phyloP scores from a whole-genome alignment of 495 filamentous ascomycete genomes.

The Apodospora peruviana region DNA sequence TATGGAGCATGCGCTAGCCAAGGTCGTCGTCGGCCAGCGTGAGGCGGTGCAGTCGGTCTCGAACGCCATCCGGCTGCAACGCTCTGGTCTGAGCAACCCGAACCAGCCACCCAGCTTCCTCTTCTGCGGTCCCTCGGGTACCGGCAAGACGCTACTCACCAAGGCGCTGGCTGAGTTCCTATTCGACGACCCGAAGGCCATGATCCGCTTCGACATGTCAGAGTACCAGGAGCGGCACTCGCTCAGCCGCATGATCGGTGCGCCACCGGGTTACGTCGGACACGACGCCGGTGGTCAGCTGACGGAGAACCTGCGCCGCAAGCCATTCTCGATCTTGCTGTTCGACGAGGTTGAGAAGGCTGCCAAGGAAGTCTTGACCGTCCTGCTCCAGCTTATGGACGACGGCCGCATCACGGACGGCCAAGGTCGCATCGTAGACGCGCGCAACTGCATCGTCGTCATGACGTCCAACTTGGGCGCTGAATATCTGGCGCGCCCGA shows the following conservation, averaged over 20 bases:
- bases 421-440: conserved; percentile 90
- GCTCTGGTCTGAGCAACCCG: conserved; percentile 88
- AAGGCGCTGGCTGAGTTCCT: conserved; percentile 97
- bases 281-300: conserved; percentile 95
- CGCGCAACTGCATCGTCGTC: conserved; percentile 96
- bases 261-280: conserved; percentile 93
- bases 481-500: conserved; percentile 79
- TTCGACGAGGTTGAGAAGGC: conserved; percentile 99
- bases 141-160: conserved; percentile 93
- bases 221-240: conserved; percentile 98
- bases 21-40: conserved; percentile 85
- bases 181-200: conserved; percentile 93
- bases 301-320: conserved; percentile 85
- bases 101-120: conserved; percentile 96
- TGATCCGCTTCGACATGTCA: conserved; percentile 99
- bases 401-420: conserved; percentile 98
- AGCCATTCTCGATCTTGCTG: conserved; percentile 94
- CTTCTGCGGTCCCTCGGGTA: conserved; percentile 97
- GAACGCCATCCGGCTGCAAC: conserved; percentile 90
- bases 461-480: conserved; percentile 98
- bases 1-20: conserved; percentile 82
- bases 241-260: conserved; percentile 94
- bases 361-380: conserved; percentile 94
- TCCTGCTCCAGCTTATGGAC: conserved; percentile 96
- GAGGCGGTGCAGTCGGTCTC: conserved; percentile 93